These are phyloP conservation scores for Rhynchospora breviuscula DNA, from an alignment of 176 grass and related monocot genomes.

Conservation along the genomic window DNA sequence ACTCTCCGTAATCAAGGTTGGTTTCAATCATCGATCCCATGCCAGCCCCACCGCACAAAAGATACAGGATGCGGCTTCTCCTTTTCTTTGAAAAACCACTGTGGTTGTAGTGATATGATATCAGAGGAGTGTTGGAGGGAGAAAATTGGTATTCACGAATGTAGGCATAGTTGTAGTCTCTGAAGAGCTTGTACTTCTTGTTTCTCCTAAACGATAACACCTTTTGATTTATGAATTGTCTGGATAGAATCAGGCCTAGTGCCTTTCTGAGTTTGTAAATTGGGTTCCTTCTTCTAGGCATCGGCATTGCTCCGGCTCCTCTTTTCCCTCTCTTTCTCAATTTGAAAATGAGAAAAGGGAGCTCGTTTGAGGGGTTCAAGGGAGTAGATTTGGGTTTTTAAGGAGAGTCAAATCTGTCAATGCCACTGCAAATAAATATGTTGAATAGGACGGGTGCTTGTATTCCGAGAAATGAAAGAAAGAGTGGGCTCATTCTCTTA, in stretches of 20 bases:
- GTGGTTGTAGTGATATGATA: slow-evolving; percentile 2
- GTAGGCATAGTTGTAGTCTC: slow-evolving; percentile 71
- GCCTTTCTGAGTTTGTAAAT: slow-evolving; percentile 16
- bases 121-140: slow-evolving; percentile 53
- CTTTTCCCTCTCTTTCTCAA: slow-evolving; percentile 58
- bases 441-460: slow-evolving; percentile 7
- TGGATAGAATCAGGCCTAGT: slow-evolving; percentile 30
- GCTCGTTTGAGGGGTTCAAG: neutral
- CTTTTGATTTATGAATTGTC: slow-evolving; percentile 27
- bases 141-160: slow-evolving; percentile 90
- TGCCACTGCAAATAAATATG: neutral
- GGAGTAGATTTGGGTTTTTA: slow-evolving; percentile 31
- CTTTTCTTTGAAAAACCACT: slow-evolving; percentile 14
- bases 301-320: slow-evolving; percentile 19
- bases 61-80: slow-evolving; percentile 19
- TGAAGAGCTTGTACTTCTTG: slow-evolving; percentile 42
- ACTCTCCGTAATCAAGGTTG: slow-evolving; percentile 31
- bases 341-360: slow-evolving; percentile 32
- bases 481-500: neutral
- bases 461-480: neutral
- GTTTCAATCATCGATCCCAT: neutral
- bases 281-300: slow-evolving; percentile 17
- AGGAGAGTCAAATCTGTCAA: slow-evolving; percentile 25
- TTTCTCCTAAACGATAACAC: slow-evolving; percentile 61
- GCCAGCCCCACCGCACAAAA: slow-evolving; percentile 42